These are phyloP conservation scores for Cadophora sp. DNA, from an alignment of 2,329 filamentous ascomycete species.

Conservation along the genomic window DNA sequence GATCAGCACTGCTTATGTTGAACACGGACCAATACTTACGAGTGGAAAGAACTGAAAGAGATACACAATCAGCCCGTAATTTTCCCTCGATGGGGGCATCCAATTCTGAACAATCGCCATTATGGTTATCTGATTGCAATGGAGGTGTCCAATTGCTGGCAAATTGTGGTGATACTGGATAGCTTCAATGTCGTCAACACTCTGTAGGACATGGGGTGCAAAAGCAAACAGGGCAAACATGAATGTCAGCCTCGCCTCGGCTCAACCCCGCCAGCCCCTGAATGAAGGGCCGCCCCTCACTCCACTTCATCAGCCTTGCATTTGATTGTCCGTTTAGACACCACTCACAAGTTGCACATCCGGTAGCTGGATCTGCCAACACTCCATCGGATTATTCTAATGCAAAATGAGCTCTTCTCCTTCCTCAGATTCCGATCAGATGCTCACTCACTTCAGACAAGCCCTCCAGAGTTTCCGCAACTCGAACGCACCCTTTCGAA, in stretches of 20 bases:
- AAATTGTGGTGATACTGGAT: not conserved
- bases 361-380: not conserved
- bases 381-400: constrained; percentile 11
- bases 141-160: not conserved
- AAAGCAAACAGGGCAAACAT: constrained; percentile 2
- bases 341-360: constrained; percentile 4
- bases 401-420: constrained; percentile 17
- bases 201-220: not conserved
- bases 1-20: not conserved
- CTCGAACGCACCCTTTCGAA: constrained; percentile 34
- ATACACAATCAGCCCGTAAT: constrained; percentile 60
- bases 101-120: constrained; percentile 43
- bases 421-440: constrained; percentile 6
- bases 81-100: constrained; percentile 62
- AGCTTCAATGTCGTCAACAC: constrained; percentile 28
- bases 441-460: constrained; percentile 20
- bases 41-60: constrained; percentile 57
- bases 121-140: constrained; percentile 11
- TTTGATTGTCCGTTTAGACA: not conserved
- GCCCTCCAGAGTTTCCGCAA: constrained; percentile 29
- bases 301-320: constrained; percentile 15
- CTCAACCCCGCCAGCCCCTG: not conserved
- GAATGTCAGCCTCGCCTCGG: constrained; percentile 21
- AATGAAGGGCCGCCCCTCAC: not conserved
- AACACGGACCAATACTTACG: constrained; percentile 50